A percentile compares a stretch with the other conserved stretches of the same genome.
These are phyloP conservation scores for Cyclocybe aegerita DNA, from an alignment of 768 basidiomycete species.

Conservation along the genomic window DNA sequence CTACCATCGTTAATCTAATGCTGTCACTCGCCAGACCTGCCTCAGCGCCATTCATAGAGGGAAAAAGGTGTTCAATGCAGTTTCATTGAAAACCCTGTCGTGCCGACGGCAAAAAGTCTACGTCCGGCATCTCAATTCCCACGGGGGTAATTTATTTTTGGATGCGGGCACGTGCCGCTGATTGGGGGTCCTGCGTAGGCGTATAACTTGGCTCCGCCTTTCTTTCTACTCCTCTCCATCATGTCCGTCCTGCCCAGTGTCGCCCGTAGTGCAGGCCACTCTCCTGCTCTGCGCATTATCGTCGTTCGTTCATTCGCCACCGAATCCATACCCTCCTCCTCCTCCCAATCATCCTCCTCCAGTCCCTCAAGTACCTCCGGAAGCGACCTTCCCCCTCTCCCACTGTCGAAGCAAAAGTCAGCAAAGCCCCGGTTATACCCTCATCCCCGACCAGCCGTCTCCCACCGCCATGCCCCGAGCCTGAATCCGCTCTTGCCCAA, in stretches of 20 bases:
- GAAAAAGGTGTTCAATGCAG: too few relatives aligned
- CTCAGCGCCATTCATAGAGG: too few relatives aligned
- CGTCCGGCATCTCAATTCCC: too few relatives aligned
- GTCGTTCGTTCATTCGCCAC: slow-evolving; percentile 43
- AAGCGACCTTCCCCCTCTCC: slow-evolving; percentile 33
- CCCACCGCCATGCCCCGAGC: slow-evolving; percentile 20
- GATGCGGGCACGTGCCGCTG: too few relatives aligned
- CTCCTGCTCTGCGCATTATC: slow-evolving; percentile 20
- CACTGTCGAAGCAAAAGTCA: slow-evolving; percentile 19
- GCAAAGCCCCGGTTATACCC: slow-evolving; percentile 42
- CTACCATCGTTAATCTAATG: too few relatives aligned
- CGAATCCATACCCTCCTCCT: slow-evolving; percentile 34
- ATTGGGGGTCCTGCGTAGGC: too few relatives aligned
- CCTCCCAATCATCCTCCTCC: slow-evolving; percentile 11
- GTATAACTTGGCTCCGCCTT: too few relatives aligned
- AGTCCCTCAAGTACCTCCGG: too few relatives aligned
- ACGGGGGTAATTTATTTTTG: too few relatives aligned
- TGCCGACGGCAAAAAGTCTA: too few relatives aligned
- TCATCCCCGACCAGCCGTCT: slow-evolving; percentile 43
- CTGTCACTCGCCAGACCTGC: too few relatives aligned
- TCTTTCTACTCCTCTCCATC: slow-evolving; percentile 4
- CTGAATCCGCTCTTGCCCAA: slow-evolving; percentile 36
- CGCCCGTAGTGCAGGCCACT: slow-evolving; percentile 13
- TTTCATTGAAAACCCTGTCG: too few relatives aligned
- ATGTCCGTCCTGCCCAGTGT: slow-evolving; percentile 20